Evolutionary conservation across 352 stramenopile genomes (phyloP).

Genomic region (Pythium dissotocum): DNA sequence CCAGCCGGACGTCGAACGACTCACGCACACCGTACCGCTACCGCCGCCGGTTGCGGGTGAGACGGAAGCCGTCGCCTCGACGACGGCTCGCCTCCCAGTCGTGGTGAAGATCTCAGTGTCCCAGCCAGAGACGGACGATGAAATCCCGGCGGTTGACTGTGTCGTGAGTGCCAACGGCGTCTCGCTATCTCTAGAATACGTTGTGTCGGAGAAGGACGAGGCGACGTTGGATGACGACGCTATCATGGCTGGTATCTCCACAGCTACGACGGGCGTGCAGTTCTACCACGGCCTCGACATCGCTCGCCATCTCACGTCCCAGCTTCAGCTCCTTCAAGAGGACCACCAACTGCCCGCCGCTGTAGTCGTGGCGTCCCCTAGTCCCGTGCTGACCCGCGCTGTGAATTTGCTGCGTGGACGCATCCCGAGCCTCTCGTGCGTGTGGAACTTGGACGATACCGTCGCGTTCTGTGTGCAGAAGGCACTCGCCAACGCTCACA

Average conservation of each 20-base stretch:
- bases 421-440: constrained; percentile 43
- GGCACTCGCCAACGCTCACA: constrained; percentile 37
- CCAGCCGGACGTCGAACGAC: constrained; percentile 33
- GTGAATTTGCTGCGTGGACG: constrained; percentile 40
- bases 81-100: constrained; percentile 29
- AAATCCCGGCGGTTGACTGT: constrained; percentile 36
- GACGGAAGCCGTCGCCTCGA: neutral
- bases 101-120: constrained; percentile 39
- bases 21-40: constrained; percentile 40
- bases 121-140: neutral
- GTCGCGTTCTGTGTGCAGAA: constrained; percentile 49
- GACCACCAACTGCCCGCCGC: constrained; percentile 38
- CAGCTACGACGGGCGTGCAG: constrained; percentile 8
- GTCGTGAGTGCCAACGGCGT: constrained; percentile 41
- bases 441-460: constrained; percentile 49
- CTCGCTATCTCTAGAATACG: constrained; percentile 34
- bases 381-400: constrained; percentile 36
- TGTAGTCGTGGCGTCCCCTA: constrained; percentile 48
- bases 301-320: constrained; percentile 44
- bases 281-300: constrained; percentile 58
- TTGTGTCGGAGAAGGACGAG: constrained; percentile 31
- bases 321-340: constrained; percentile 35
- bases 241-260: constrained; percentile 14
- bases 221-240: constrained; percentile 16
- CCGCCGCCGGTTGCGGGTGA: neutral